Evolutionary conservation across 2,329 filamentous ascomycete genomes (phyloP).

Genomic region (Fulvia fulva): DNA sequence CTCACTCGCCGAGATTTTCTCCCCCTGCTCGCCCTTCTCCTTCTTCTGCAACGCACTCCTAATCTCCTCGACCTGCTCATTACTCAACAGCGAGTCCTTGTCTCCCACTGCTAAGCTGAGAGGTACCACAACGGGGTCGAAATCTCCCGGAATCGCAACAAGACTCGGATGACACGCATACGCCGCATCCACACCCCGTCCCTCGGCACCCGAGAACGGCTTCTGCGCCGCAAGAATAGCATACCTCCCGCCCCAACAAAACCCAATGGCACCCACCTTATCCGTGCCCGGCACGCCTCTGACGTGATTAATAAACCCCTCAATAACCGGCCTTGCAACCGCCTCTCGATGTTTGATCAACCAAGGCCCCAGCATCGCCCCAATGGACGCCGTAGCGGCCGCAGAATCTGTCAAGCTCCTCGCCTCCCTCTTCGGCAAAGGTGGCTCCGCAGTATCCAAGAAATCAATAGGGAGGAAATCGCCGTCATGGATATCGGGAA

Average conservation of each 20-base stretch:
- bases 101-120: slow-evolving; percentile 41
- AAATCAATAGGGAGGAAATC: slow-evolving; percentile 40
- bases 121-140: slow-evolving; percentile 39
- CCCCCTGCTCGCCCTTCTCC: slow-evolving; percentile 28
- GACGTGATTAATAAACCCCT: slow-evolving; percentile 41
- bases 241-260: not conserved
- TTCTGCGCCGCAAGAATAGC: slow-evolving; percentile 26
- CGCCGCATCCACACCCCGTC: not conserved
- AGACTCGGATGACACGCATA: slow-evolving; percentile 18
- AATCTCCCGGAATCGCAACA: slow-evolving; percentile 41
- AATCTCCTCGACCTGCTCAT: slow-evolving; percentile 38
- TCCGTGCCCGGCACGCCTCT: slow-evolving; percentile 38
- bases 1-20: slow-evolving; percentile 35
- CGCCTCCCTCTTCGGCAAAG: slow-evolving; percentile 37
- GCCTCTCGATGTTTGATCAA: slow-evolving; percentile 42
- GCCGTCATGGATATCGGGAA: slow-evolving; percentile 43
- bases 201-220: slow-evolving; percentile 8
- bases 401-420: slow-evolving; percentile 38
- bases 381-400: slow-evolving; percentile 39
- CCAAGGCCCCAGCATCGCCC: slow-evolving; percentile 42
- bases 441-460: slow-evolving; percentile 42
- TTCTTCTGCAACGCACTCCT: slow-evolving; percentile 40
- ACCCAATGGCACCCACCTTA: slow-evolving; percentile 45
- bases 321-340: slow-evolving; percentile 41
- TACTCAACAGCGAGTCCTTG: slow-evolving; percentile 41